A percentile compares a stretch with the other conserved stretches of the same genome.
phyloP scores from a whole-genome alignment of 2,329 filamentous ascomycete genomes.

The Monosporascus sp. region DNA sequence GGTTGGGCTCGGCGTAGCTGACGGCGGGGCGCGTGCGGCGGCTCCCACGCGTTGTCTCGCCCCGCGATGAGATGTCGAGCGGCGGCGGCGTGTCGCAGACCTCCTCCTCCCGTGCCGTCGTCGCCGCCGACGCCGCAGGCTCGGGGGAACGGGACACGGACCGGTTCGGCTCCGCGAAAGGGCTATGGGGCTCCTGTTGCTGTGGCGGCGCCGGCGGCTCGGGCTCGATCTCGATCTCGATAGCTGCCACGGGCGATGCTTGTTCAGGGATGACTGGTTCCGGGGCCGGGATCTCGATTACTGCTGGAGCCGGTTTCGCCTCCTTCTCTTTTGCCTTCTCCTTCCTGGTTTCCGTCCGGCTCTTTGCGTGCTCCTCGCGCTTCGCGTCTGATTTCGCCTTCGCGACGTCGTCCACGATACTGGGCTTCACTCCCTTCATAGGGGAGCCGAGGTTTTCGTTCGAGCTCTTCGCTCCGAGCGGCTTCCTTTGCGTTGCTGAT shows the following conservation, averaged over 20 bases:
- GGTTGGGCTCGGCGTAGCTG: constrained; percentile 78
- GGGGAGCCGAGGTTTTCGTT: constrained; percentile 57
- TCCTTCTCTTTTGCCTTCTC: constrained; percentile 20
- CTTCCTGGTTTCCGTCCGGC: constrained; percentile 12
- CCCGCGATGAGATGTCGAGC: constrained; percentile 47
- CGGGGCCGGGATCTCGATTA: constrained; percentile 25
- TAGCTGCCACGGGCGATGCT: constrained; percentile 11
- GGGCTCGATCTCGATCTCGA: constrained; percentile 15
- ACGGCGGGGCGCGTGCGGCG: constrained; percentile 63
- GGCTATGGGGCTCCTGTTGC: constrained; percentile 21
- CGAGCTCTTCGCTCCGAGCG: constrained; percentile 53
- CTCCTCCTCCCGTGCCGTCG: constrained; percentile 28
- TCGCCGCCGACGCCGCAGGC: constrained; percentile 39
- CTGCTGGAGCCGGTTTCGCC: constrained; percentile 4
- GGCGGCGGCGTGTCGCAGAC: constrained; percentile 56
- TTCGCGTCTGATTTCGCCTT: constrained; percentile 34
- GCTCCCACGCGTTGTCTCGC: constrained; percentile 59
- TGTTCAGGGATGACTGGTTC: constrained; percentile 9
- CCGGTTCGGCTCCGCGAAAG: constrained; percentile 35
- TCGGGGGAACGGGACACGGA: constrained; percentile 32
- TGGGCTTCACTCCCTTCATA: constrained; percentile 41
- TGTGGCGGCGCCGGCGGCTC: background rate
- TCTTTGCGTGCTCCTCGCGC: constrained; percentile 9
- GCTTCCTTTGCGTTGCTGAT: constrained; percentile 35
- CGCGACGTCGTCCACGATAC: constrained; percentile 31